A percentile compares a stretch with the other conserved stretches of the same genome.
Evolutionary conservation across 208 protist species (phyloP).

Genomic region (Leptomonas seymouri): DNA sequence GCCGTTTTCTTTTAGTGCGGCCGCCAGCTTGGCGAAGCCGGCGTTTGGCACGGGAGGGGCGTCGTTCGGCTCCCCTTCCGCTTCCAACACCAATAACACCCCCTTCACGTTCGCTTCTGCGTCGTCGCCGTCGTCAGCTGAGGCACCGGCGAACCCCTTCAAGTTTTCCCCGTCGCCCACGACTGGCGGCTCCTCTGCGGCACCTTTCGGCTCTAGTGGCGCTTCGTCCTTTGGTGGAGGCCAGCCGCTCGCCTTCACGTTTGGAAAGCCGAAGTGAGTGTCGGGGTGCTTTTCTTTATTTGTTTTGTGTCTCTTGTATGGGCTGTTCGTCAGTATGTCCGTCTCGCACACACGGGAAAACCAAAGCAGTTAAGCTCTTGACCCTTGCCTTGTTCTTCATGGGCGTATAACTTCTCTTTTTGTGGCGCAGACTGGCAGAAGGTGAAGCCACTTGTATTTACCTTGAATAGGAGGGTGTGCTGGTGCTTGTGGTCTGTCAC

Average conservation of each 20-base stretch:
- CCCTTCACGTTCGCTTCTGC: constrained; percentile 27
- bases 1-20: constrained; percentile 29
- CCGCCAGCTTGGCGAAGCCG: neutral
- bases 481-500: too few species aligned
- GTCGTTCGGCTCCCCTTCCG: constrained; percentile 1
- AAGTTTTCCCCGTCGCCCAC: constrained; percentile 6
- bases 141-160: constrained; percentile 6
- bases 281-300: too few species aligned
- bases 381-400: too few species aligned
- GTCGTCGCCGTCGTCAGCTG: neutral
- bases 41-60: constrained; percentile 3
- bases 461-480: too few species aligned
- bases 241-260: neutral
- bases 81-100: neutral
- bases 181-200: neutral
- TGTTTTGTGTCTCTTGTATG: too few species aligned
- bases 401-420: too few species aligned
- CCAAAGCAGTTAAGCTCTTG: too few species aligned
- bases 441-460: too few species aligned
- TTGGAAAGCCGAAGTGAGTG: constrained; percentile 11
- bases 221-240: neutral
- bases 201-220: neutral
- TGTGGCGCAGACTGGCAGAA: too few species aligned
- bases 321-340: too few species aligned
- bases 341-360: too few species aligned